Conservation (phyloP, 371 early-diverging fungal genomes). For the Caulochytrium protostelioides region DNA sequence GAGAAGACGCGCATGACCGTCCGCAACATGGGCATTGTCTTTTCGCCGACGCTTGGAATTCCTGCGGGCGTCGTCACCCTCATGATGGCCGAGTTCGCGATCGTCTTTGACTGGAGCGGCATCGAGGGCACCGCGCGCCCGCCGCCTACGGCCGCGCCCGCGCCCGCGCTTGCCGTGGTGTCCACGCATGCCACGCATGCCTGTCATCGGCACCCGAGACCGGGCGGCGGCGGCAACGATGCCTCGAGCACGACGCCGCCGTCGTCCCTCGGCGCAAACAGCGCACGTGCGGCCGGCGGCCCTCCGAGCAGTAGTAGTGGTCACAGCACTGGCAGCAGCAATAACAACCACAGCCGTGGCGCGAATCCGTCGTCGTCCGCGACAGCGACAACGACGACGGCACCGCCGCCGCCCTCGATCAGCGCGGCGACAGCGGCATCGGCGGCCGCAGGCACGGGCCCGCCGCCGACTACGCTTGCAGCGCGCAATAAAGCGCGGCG, state of each 20-base stretch:
- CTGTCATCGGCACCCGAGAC: too few species aligned
- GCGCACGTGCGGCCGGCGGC: too few species aligned
- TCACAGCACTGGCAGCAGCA: not conserved
- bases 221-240: too few species aligned
- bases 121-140: constrained; percentile 1
- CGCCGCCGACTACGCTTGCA: not conserved
- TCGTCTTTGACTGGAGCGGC: constrained; percentile 40
- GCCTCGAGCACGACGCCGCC: too few species aligned
- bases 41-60: constrained; percentile 76
- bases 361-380: not conserved
- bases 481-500: not conserved
- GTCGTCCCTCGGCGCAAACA: too few species aligned
- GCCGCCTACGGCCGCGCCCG: too few species aligned
- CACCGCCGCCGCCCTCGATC: not conserved
- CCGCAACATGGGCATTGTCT: constrained; percentile 81
- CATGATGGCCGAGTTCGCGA: constrained; percentile 66
- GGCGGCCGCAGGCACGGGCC: not conserved
- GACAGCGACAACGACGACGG: not conserved
- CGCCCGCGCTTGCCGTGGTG: not conserved
- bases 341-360: not conserved
- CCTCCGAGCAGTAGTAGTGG: too few species aligned
- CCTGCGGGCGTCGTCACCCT: constrained; percentile 70
- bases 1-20: constrained; percentile 81
- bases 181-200: too few species aligned
- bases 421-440: not conserved